A percentile compares a stretch with the other conserved stretches of the same genome.
These are phyloP conservation scores for Auxenochlorella pyrenoidosa DNA, from an alignment of 139 green algal genomes.

Conservation along the genomic window DNA sequence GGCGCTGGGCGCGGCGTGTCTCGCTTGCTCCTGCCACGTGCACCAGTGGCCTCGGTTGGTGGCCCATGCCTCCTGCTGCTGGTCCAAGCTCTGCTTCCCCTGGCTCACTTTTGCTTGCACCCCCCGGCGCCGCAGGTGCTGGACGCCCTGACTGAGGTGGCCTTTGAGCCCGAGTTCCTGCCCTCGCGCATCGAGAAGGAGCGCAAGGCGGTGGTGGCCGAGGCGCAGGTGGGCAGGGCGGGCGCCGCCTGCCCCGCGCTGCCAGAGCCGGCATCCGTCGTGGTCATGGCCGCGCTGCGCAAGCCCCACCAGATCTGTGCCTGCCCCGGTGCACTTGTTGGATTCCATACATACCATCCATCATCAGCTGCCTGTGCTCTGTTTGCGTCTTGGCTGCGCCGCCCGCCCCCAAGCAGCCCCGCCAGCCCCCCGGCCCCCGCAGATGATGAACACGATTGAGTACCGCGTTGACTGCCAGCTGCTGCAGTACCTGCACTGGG, in stretches of 20 bases:
- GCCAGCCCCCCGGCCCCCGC: conserved; percentile 8
- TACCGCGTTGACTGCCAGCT: conserved; percentile 99
- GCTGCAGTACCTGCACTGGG: conserved; percentile 94
- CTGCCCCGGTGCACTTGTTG: neutral
- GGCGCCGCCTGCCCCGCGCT: neutral
- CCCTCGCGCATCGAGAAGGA: conserved; percentile 96
- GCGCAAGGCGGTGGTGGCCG: conserved; percentile 93
- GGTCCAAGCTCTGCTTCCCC: neutral
- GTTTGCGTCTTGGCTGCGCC: no score
- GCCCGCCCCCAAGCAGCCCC: no score
- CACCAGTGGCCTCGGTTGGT: no score
- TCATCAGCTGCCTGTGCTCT: no score
- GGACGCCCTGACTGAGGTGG: conserved; percentile 94
- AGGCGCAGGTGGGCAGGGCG: conserved; percentile 73
- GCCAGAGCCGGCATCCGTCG: no score
- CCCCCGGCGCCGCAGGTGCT: conserved; percentile 75
- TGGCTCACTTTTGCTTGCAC: no score
- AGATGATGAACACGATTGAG: conserved; percentile 99
- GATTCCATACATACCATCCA: no score
- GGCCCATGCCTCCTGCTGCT: no score
- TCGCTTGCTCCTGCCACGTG: no score
- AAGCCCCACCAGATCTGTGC: no score
- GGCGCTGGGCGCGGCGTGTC: no score
- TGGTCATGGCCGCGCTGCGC: no score
- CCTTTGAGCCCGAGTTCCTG: conserved; percentile 90